Conservation (phyloP, 352 stramenopile species). For the Globisporangium nunn region DNA sequence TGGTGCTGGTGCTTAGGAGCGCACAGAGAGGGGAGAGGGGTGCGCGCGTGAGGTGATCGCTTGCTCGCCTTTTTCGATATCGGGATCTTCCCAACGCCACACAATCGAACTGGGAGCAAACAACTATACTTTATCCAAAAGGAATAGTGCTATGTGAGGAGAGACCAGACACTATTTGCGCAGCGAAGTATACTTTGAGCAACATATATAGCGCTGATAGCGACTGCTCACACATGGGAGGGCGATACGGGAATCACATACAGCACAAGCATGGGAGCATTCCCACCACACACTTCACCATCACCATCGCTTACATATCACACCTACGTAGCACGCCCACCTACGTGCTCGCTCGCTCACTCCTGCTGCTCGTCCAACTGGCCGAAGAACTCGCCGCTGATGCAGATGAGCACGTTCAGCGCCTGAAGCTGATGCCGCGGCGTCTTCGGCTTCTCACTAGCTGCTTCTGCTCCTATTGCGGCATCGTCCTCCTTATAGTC, state of each 20-base stretch:
- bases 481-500: too few species aligned
- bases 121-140: too few species aligned
- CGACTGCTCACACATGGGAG: too few species aligned
- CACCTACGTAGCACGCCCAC: neutral
- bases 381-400: constrained; percentile 74
- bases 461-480: too few species aligned
- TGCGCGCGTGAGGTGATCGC: neutral
- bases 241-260: too few species aligned
- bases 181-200: too few species aligned
- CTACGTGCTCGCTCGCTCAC: neutral
- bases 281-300: neutral
- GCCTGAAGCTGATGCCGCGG: constrained; percentile 38
- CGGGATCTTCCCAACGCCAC: too few species aligned
- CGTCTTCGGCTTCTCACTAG: neutral
- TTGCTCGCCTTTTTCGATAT: neutral
- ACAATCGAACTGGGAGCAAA: too few species aligned
- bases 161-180: too few species aligned
- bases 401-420: constrained; percentile 71
- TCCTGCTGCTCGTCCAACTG: constrained; percentile 43
- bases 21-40: neutral
- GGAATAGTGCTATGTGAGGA: too few species aligned
- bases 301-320: neutral
- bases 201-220: too few species aligned
- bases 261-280: neutral
- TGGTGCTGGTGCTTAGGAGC: neutral